These are phyloP conservation scores for Fomitopsis pulvina DNA, from an alignment of 768 basidiomycete genomes.

Conservation along the genomic window DNA sequence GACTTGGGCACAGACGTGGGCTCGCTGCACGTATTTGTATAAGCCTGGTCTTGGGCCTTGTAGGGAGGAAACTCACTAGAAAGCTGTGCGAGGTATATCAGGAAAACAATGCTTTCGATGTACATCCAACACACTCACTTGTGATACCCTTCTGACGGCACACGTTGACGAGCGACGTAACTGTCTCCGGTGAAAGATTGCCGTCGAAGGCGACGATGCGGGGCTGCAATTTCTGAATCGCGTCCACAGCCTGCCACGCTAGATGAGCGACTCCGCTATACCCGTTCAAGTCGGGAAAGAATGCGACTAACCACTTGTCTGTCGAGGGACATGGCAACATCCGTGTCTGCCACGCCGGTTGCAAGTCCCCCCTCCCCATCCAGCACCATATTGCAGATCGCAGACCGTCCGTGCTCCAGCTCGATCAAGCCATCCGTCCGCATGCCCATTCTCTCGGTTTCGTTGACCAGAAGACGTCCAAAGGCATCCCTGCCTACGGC, in stretches of 20 bases:
- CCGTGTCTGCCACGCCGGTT: constrained; percentile 93
- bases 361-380: constrained; percentile 64
- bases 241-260: constrained; percentile 39
- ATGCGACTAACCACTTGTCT: constrained; percentile 45
- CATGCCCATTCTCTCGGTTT: constrained; percentile 63
- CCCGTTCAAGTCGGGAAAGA: too few relatives aligned
- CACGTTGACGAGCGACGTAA: constrained; percentile 45
- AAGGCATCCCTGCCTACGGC: constrained; percentile 74
- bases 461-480: constrained; percentile 56
- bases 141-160: constrained; percentile 41
- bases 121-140: constrained; percentile 46
- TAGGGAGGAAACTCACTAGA: not conserved
- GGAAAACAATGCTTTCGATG: too few relatives aligned
- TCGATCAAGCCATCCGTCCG: constrained; percentile 71
- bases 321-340: constrained; percentile 46
- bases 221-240: constrained; percentile 45
- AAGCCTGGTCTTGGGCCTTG: not conserved
- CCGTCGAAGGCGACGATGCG: constrained; percentile 67
- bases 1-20: constrained; percentile 91
- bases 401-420: constrained; percentile 39
- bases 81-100: not conserved
- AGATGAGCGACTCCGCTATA: too few relatives aligned
- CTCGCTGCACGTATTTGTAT: constrained; percentile 56
- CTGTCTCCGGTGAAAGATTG: constrained; percentile 53
- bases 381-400: constrained; percentile 84